Evolutionary conservation across 495 filamentous ascomycete genomes (phyloP).

Genomic region (Xylaria palmicola): DNA sequence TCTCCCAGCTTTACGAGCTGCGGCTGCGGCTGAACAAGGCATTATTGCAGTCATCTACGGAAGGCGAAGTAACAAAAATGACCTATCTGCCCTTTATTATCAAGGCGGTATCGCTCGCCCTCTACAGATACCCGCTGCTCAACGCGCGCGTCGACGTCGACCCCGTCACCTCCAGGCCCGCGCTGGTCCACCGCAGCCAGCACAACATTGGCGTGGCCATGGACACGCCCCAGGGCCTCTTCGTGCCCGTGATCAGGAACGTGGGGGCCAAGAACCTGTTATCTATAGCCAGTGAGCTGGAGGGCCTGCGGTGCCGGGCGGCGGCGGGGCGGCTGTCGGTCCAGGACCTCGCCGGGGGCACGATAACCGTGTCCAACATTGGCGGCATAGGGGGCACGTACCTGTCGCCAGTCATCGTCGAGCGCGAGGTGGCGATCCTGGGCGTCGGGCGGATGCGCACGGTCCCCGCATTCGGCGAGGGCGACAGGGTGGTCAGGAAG

Average conservation of each 20-base stretch:
- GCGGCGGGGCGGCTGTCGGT: constrained; percentile 69
- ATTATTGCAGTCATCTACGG: constrained; percentile 38
- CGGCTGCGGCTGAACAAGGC: constrained; percentile 66
- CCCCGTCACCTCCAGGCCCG: constrained; percentile 52
- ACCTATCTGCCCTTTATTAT: constrained; percentile 92
- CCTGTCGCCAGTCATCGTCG: constrained; percentile 84
- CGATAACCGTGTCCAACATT: constrained; percentile 95
- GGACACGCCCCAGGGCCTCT: constrained; percentile 84
- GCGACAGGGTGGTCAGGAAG: constrained; percentile 57
- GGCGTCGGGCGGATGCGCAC: constrained; percentile 78
- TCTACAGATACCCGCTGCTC: constrained; percentile 78
- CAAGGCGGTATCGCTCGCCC: constrained; percentile 86
- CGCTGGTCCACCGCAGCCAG: constrained; percentile 69
- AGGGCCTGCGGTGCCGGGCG: constrained; percentile 69
- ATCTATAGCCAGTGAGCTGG: constrained; percentile 73
- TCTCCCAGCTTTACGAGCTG: constrained; percentile 67
- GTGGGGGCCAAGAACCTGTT: constrained; percentile 71
- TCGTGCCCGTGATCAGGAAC: constrained; percentile 94
- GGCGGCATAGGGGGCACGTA: constrained; percentile 96
- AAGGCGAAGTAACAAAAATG: constrained; percentile 56
- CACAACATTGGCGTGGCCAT: constrained; percentile 98
- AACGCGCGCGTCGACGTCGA: constrained; percentile 77
- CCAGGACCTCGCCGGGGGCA: constrained; percentile 79
- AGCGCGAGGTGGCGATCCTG: constrained; percentile 86
- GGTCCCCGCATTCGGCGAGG: constrained; percentile 67